These are phyloP conservation scores for Saccharomycopsis guyanensis DNA, from an alignment of 805 yeast genomes.

Conservation along the genomic window DNA sequence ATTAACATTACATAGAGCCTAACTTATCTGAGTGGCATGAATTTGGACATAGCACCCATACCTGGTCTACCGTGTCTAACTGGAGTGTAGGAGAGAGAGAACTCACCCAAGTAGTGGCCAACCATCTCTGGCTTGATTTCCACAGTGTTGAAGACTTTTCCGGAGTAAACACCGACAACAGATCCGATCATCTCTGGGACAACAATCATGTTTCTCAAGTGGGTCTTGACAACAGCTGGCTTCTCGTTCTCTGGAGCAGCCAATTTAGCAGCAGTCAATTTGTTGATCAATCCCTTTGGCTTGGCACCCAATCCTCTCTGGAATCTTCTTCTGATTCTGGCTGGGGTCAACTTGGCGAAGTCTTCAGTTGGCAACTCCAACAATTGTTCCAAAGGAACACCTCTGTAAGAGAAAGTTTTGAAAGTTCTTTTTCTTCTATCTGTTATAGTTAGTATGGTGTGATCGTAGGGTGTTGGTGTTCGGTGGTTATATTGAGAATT, in stretches of 20 bases:
- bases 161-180: slow-evolving; percentile 98
- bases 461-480: slow-evolving; percentile 2
- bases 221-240: slow-evolving; percentile 98
- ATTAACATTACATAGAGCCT: neutral
- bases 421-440: slow-evolving; percentile 81
- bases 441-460: slow-evolving; percentile 28
- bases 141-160: slow-evolving; percentile 98
- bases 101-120: slow-evolving; percentile 99
- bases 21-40: slow-evolving; percentile 59
- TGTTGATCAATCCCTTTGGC: slow-evolving; percentile 94
- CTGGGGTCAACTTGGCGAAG: slow-evolving; percentile 91
- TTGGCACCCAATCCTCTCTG: slow-evolving; percentile 93
- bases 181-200: slow-evolving; percentile 99
- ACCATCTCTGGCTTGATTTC: slow-evolving; percentile 99
- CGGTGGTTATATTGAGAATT: too few relatives aligned
- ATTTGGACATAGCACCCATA: slow-evolving; percentile 58
- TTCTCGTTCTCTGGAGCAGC: slow-evolving; percentile 88
- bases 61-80: slow-evolving; percentile 99
- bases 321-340: slow-evolving; percentile 99
- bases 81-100: slow-evolving; percentile 99
- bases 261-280: slow-evolving; percentile 95
- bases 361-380: slow-evolving; percentile 93
- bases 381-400: slow-evolving; percentile 93
- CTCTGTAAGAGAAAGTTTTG: slow-evolving; percentile 97
- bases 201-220: slow-evolving; percentile 96